phyloP scores from a whole-genome alignment of 495 filamentous ascomycete species.

The Penicillium turbatum region DNA sequence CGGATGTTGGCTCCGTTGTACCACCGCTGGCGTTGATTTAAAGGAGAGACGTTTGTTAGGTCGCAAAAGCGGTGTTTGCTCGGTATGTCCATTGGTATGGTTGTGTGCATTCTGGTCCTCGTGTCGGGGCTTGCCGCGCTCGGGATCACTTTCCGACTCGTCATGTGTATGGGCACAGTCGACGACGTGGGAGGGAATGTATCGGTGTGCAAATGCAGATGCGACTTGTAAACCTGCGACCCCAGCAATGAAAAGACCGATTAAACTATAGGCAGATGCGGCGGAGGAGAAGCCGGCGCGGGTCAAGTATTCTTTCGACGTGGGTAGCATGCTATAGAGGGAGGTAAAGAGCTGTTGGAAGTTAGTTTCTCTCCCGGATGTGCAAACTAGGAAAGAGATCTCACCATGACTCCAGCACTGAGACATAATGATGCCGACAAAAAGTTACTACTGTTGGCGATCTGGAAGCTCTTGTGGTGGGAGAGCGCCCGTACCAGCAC shows the following conservation, averaged over 20 bases:
- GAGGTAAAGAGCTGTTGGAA: constrained; percentile 77
- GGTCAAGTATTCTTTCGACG: constrained; percentile 68
- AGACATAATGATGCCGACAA: constrained; percentile 83
- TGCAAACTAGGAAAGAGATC: constrained; percentile 14
- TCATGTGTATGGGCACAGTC: constrained; percentile 81
- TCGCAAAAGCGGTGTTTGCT: constrained; percentile 45
- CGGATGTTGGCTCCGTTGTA: constrained; percentile 13
- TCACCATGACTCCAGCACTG: constrained; percentile 96
- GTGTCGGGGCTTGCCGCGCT: constrained; percentile 23
- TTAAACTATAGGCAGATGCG: constrained; percentile 65
- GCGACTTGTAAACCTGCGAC: constrained; percentile 79
- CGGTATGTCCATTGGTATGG: constrained; percentile 27
- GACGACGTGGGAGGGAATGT: constrained; percentile 88
- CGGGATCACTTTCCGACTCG: constrained; percentile 33
- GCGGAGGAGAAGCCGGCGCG: constrained; percentile 61
- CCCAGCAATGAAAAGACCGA: constrained; percentile 73
- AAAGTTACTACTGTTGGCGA: constrained; percentile 84
- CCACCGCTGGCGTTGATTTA: constrained; percentile 26
- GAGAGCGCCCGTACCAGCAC: constrained; percentile 66
- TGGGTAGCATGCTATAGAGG: constrained; percentile 90
- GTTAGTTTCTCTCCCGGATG: constrained; percentile 4
- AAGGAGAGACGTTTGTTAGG: constrained; percentile 8
- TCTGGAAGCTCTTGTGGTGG: constrained; percentile 70
- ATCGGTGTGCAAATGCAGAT: constrained; percentile 73
- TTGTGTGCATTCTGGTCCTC: constrained; percentile 17